Conservation (phyloP, 164 flowering plant genomes). For the Taxillus chinensis region DNA sequence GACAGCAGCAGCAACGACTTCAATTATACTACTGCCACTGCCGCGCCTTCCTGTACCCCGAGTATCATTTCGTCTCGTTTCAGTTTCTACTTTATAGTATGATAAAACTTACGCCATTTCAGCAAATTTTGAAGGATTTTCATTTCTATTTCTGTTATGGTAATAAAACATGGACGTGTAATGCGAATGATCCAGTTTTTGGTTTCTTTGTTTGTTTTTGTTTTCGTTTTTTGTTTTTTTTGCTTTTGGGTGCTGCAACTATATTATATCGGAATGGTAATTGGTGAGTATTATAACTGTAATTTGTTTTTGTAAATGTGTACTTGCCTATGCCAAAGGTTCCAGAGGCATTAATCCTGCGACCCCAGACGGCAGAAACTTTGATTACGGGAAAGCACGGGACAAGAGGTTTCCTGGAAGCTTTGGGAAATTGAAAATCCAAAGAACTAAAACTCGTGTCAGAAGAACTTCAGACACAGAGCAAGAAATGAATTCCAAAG, state of each 20-base stretch:
- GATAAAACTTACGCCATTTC: too few relatives aligned
- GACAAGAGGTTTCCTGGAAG: constrained; percentile 15
- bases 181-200: neutral
- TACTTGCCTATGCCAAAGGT: constrained; percentile 5
- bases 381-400: constrained; percentile 3
- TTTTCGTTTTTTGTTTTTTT: neutral
- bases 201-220: neutral
- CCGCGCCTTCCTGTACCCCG: too few relatives aligned
- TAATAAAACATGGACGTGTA: neutral
- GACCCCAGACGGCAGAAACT: constrained; percentile 1
- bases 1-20: neutral
- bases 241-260: neutral
- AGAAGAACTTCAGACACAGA: constrained; percentile 25
- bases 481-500: constrained; percentile 16
- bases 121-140: too few relatives aligned
- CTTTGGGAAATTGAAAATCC: constrained; percentile 64
- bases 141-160: neutral
- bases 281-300: neutral
- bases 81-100: too few relatives aligned
- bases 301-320: neutral
- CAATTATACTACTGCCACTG: neutral
- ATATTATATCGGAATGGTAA: too few relatives aligned
- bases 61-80: too few relatives aligned
- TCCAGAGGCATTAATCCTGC: constrained; percentile 8
- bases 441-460: constrained; percentile 40